Conservation (phyloP, 208 protist species). For the Trypanosoma cruzi region DNA sequence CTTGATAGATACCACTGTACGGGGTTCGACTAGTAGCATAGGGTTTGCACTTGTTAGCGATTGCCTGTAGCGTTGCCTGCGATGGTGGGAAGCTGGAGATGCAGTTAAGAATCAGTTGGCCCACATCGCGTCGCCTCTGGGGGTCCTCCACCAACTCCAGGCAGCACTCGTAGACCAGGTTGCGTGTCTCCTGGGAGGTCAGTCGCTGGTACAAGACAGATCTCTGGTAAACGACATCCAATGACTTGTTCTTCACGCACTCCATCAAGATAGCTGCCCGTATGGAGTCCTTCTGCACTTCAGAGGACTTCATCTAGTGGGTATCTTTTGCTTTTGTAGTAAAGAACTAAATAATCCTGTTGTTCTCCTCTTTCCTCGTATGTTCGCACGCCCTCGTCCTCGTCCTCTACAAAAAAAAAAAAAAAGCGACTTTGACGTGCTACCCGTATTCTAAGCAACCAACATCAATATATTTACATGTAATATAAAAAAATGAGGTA, state of each 20-base stretch:
- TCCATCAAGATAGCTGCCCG: slow-evolving; percentile 30
- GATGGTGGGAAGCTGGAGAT: slow-evolving; percentile 76
- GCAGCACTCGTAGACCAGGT: slow-evolving; percentile 71
- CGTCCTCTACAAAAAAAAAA: not conserved
- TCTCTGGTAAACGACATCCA: slow-evolving; percentile 9
- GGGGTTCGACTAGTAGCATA: slow-evolving; percentile 23
- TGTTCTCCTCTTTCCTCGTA: slow-evolving; percentile 7
- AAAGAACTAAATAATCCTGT: not conserved
- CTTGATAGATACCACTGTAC: slow-evolving; percentile 31
- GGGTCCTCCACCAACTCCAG: slow-evolving; percentile 67
- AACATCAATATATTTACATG: too few species aligned
- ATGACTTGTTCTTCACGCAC: slow-evolving; percentile 32
- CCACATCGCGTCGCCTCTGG: slow-evolving; percentile 54
- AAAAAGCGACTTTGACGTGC: not conserved
- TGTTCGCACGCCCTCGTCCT: not conserved
- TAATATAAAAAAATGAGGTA: not conserved
- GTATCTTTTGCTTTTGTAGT: not conserved
- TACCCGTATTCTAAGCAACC: not conserved
- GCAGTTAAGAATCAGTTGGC: slow-evolving; percentile 64
- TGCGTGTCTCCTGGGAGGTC: slow-evolving; percentile 48
- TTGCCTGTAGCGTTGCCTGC: slow-evolving; percentile 36
- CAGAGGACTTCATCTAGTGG: slow-evolving; percentile 27
- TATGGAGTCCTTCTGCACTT: slow-evolving; percentile 35
- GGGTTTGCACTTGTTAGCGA: slow-evolving; percentile 32
- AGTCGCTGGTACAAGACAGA: slow-evolving; percentile 38